phyloP scores from a whole-genome alignment of 192 early-diverging fungal species.

The Rhizophagus sp. region DNA sequence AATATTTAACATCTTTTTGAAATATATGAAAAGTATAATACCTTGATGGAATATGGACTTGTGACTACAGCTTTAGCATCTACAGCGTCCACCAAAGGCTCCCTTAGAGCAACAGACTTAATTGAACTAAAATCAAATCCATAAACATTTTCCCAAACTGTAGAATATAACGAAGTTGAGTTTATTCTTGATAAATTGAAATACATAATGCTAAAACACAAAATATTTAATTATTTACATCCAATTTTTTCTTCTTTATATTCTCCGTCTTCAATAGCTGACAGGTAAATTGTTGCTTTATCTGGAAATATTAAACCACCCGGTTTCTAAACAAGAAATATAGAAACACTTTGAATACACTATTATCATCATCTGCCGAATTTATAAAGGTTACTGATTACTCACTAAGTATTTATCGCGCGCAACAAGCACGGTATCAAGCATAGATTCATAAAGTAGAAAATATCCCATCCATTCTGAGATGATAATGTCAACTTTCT shows the following conservation, averaged over 20 bases:
- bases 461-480: conserved; percentile 97
- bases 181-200: neutral
- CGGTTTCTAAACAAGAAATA: conserved; percentile 15
- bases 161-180: neutral
- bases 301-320: conserved; percentile 66
- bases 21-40: neutral
- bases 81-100: conserved; percentile 84
- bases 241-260: conserved; percentile 75
- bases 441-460: conserved; percentile 87
- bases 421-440: conserved; percentile 84
- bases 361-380: neutral
- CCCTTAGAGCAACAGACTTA: conserved; percentile 70
- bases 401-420: conserved; percentile 73
- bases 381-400: neutral
- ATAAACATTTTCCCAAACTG: conserved; percentile 89
- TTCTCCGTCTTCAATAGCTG: conserved; percentile 76
- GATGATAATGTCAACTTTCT: conserved; percentile 81
- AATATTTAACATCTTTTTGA: neutral
- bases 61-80: conserved; percentile 68
- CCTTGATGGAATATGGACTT: conserved; percentile 61
- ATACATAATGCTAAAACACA: neutral
- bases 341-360: neutral
- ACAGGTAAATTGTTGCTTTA: conserved; percentile 68
- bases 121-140: conserved; percentile 91
- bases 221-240: conserved; percentile 41